Conservation (phyloP, 2,329 filamentous ascomycete species). For the Cladosporium sp. region DNA sequence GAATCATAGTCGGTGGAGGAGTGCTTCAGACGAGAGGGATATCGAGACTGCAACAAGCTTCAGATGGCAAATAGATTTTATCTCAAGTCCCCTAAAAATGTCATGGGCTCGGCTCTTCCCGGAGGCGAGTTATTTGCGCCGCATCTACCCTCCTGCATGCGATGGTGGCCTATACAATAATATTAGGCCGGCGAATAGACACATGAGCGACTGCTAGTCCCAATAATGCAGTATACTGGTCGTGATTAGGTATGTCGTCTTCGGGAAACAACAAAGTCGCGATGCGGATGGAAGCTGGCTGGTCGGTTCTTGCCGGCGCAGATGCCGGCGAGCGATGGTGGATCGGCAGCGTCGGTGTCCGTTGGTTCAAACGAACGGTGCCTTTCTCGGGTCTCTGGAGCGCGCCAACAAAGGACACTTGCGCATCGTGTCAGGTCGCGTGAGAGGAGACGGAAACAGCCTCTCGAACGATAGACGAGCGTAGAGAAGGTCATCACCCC, state of each 20-base stretch:
- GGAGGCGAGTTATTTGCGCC: background rate
- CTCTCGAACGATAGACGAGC: conserved; percentile 3
- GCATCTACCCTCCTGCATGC: background rate
- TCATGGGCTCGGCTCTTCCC: background rate
- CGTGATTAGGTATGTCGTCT: too few species aligned
- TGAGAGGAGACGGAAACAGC: background rate
- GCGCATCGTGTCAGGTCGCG: conserved; percentile 1
- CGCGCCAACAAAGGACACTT: background rate
- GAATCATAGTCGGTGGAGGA: background rate
- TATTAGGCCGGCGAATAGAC: background rate
- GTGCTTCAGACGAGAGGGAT: background rate
- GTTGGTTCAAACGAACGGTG: background rate
- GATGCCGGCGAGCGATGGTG: background rate
- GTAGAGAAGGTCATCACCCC: conserved; percentile 15
- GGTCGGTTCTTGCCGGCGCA: background rate
- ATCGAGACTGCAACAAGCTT: background rate
- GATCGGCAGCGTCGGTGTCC: background rate
- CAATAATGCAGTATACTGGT: background rate
- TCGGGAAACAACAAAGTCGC: background rate
- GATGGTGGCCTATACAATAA: background rate
- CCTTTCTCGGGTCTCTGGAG: background rate
- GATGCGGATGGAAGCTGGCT: background rate
- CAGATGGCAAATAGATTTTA: conserved; percentile 1
- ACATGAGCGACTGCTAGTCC: background rate
- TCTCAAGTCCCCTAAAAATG: conserved; percentile 4